Base-by-base conservation (phyloP, 2,329 filamentous ascomycete genomes). In the Acarospora socialis region DNA sequence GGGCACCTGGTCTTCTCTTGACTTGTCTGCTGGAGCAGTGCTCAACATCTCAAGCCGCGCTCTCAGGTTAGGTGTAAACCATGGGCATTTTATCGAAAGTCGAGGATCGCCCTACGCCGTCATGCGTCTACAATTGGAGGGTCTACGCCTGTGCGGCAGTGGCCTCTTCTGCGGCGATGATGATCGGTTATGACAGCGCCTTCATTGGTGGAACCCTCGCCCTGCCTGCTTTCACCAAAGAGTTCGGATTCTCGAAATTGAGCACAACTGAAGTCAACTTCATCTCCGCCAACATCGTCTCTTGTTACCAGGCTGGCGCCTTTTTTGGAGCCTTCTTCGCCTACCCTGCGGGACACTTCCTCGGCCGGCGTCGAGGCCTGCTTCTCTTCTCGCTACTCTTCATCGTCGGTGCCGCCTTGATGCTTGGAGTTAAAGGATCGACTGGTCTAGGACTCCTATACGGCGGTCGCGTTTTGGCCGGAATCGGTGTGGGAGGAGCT, bases 191-290 rank as follows among this genome's bases (percentile, higher is more conserved):
- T 40, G 79, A 84, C 51, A 77, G 70, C 31, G 75, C 81, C 41
- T 86, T 86, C 54, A 84, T 86, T 44, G 80, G 78, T 39, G 81
- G 76, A 0, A 84, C 81, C 1, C 59, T 86, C 19, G 70, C 77
- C 2, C 61, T 87, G 18, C 61, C 68, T 0, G 78, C 78, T 0
- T 86, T 86, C 54, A 63, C 61, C 26, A 46, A 61, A 1, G 81
- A 86, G 49, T 87, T 87, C 51, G 45, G 60, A 9, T 76, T 84
- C 44, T 57, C 52, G 2, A 46, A 54, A 2, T 68, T 75, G 55
- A 53, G 49, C 4, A 33, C 50, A 0, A 34, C 45, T 3, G 48
- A 68, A n/a, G 56, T 73, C 16, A 66, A 73, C 18, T 54, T 79
- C 3, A 59, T 79, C 28, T 75, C 73, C 46, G 63, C 75, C 45